Evolutionary conservation across 805 yeast genomes (phyloP).

Genomic region (Clavispora asparagi): DNA sequence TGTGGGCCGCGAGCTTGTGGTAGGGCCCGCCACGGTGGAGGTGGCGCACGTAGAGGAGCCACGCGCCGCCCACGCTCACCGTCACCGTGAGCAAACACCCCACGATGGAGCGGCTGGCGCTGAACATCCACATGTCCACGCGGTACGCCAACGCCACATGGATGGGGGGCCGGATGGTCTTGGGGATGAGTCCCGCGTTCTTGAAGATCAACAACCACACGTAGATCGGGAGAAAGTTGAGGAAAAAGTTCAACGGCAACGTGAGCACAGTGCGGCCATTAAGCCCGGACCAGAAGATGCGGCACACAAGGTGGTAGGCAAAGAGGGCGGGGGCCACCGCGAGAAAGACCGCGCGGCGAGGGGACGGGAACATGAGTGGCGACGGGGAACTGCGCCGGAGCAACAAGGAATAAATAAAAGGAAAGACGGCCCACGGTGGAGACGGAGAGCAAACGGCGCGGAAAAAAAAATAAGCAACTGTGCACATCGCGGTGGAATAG

Average conservation of each 20-base stretch:
- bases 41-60: slow-evolving; percentile 10
- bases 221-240: slow-evolving; percentile 49
- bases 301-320: slow-evolving; percentile 7
- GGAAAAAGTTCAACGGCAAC: slow-evolving; percentile 38
- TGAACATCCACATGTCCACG: slow-evolving; percentile 38
- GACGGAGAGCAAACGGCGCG: too few relatives aligned
- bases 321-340: not conserved
- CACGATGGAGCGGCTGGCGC: slow-evolving; percentile 5
- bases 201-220: slow-evolving; percentile 55
- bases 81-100: slow-evolving; percentile 3
- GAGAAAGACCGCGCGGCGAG: not conserved
- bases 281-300: slow-evolving; percentile 21
- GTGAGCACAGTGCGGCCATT: slow-evolving; percentile 36
- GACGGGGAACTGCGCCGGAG: not conserved
- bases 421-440: too few relatives aligned
- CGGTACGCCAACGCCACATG: slow-evolving; percentile 43
- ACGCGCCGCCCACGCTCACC: not conserved
- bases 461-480: too few relatives aligned
- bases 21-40: slow-evolving; percentile 13
- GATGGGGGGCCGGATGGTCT: slow-evolving; percentile 47
- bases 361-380: not conserved
- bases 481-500: too few relatives aligned
- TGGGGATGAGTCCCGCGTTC: slow-evolving; percentile 55
- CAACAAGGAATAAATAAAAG: not conserved
- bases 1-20: not conserved